phyloP scores from a whole-genome alignment of 2,329 filamentous ascomycete genomes.

The Huntiella omanensis region DNA sequence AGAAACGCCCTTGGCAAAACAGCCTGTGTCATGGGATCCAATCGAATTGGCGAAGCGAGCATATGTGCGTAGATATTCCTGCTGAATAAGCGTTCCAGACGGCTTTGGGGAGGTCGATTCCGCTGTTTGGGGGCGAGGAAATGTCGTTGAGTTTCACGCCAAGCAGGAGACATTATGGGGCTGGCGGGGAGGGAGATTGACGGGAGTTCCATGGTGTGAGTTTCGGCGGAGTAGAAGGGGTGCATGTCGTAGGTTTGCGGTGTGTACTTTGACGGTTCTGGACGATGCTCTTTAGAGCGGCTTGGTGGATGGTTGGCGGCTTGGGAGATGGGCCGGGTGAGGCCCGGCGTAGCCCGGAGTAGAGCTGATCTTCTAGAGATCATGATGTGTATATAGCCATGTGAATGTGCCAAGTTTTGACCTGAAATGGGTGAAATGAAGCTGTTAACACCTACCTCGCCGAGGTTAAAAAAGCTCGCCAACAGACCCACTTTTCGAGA shows the following conservation, averaged over 20 bases:
- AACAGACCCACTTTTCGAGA: no score
- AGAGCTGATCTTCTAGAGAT: no score
- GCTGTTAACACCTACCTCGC: no score
- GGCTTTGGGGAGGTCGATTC: constrained; percentile 15
- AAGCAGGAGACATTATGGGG: constrained; percentile 33
- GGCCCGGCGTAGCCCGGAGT: no score
- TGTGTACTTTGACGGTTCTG: neutral
- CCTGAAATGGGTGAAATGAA: no score
- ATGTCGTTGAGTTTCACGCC: constrained; percentile 25
- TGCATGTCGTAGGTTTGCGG: constrained; percentile 6
- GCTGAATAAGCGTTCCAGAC: constrained; percentile 38
- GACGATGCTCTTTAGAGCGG: neutral
- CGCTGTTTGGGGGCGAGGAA: constrained; percentile 21
- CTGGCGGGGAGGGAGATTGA: constrained; percentile 31
- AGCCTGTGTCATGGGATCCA: constrained; percentile 29
- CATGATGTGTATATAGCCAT: no score
- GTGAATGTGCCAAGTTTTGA: no score
- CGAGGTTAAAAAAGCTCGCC: no score
- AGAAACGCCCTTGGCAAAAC: constrained; percentile 43
- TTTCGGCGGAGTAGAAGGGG: constrained; percentile 18
- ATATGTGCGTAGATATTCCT: constrained; percentile 47
- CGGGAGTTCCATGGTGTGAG: constrained; percentile 27
- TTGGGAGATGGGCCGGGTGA: neutral
- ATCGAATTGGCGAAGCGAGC: constrained; percentile 40
- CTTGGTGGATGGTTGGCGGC: neutral